Percentiles rank a stretch among this genome's conserved stretches.
Evolutionary conservation across 108 stramenopile genomes (phyloP).

Genomic region (Stephanodiscus minutulus): DNA sequence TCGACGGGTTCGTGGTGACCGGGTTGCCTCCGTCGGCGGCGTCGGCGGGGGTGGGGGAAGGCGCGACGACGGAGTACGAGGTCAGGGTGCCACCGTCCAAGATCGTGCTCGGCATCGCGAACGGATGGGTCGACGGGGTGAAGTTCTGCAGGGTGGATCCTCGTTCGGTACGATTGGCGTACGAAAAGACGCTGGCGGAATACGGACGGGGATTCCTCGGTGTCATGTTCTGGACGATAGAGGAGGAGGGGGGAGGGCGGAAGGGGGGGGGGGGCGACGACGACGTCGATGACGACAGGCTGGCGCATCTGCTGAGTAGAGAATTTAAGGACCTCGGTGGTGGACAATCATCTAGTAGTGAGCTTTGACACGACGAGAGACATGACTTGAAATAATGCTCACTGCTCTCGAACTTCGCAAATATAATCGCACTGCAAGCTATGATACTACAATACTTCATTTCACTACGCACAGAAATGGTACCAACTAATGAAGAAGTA

Average conservation of each 20-base stretch:
- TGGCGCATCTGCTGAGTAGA: conserved; percentile 9
- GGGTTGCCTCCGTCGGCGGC: conserved; percentile 8
- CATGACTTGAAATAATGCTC: too few species aligned
- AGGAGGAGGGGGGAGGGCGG: conserved; percentile 61
- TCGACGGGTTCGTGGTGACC: conserved; percentile 19
- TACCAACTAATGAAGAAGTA: too few species aligned
- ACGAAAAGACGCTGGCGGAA: conserved; percentile 25
- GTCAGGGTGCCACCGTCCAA: conserved; percentile 55
- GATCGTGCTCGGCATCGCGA: conserved; percentile 72
- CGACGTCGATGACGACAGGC: conserved; percentile 5
- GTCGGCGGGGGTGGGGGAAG: neutral
- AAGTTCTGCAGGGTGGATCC: conserved; percentile 46
- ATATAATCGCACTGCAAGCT: too few species aligned
- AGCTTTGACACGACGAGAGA: too few species aligned
- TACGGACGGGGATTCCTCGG: conserved; percentile 49
- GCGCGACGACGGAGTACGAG: conserved; percentile 6
- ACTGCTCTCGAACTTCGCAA: too few species aligned
- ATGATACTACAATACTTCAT: too few species aligned
- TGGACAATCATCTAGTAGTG: too few species aligned
- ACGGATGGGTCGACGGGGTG: conserved; percentile 58
- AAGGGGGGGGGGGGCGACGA: too few species aligned
- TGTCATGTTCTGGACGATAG: conserved; percentile 77
- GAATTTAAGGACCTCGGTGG: conserved; percentile 5
- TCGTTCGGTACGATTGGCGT: conserved; percentile 37
- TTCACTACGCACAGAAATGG: too few species aligned